Conservation (phyloP, 805 yeast genomes). For the Ascoidea rubescens region DNA sequence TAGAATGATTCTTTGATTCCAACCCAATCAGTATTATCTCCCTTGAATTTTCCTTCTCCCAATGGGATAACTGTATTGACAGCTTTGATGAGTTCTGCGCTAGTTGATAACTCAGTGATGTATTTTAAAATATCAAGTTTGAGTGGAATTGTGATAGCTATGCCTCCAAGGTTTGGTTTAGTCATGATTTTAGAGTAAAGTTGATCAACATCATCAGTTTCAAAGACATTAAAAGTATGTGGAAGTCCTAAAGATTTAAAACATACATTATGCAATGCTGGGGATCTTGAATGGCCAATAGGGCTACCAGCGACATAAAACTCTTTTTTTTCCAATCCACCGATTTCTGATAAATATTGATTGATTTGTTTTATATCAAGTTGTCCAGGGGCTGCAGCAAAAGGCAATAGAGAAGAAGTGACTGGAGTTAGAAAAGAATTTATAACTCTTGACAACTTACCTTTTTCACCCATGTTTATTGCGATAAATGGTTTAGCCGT, state of each 20-base stretch:
- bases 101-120: conserved; percentile 51
- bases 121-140: conserved; percentile 67
- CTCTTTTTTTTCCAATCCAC: conserved; percentile 42
- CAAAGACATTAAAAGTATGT: conserved; percentile 50
- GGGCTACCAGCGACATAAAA: conserved; percentile 76
- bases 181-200: conserved; percentile 23
- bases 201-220: conserved; percentile 43
- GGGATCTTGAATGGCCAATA: conserved; percentile 78
- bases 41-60: conserved; percentile 36
- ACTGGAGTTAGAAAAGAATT: conserved; percentile 75
- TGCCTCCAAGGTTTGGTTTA: conserved; percentile 60
- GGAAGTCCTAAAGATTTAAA: conserved; percentile 70
- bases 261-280: conserved; percentile 71
- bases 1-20: conserved; percentile 67
- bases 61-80: conserved; percentile 71
- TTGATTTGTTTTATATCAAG: conserved; percentile 55
- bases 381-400: conserved; percentile 72
- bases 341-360: conserved; percentile 38
- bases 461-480: conserved; percentile 64
- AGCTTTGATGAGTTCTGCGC: conserved; percentile 82
- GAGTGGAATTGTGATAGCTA: conserved; percentile 88
- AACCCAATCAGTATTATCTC: conserved; percentile 93
- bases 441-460: conserved; percentile 67
- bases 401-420: conserved; percentile 54
- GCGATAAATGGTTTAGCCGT: conserved; percentile 53